phyloP scores from a whole-genome alignment of 768 basidiomycete species.

The Cystobasidium ongulense region DNA sequence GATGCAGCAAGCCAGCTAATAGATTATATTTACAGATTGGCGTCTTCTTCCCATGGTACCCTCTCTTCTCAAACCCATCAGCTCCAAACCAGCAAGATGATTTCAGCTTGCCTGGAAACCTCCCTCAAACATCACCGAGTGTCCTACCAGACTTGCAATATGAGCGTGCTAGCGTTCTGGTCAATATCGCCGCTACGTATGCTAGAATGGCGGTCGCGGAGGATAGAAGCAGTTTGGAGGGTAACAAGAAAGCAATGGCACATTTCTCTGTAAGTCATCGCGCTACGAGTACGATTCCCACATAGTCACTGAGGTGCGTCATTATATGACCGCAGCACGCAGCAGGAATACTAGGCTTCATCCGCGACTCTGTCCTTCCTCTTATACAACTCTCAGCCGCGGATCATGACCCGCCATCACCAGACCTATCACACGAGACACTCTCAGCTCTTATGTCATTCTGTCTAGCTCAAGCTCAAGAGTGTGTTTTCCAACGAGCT shows the following conservation, averaged over 20 bases:
- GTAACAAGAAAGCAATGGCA: constrained; percentile 68
- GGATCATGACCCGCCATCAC: constrained; percentile 54
- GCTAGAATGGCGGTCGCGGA: constrained; percentile 66
- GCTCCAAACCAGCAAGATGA: constrained; percentile 62
- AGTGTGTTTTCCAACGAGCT: constrained; percentile 92
- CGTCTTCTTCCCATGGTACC: constrained; percentile 41
- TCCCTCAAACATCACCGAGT: constrained; percentile 52
- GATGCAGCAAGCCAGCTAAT: not conserved
- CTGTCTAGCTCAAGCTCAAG: constrained; percentile 89
- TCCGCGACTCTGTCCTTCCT: constrained; percentile 54
- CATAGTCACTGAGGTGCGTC: not conserved
- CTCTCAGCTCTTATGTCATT: constrained; percentile 61
- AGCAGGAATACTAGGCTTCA: constrained; percentile 63
- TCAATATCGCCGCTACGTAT: constrained; percentile 79
- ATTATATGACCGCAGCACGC: constrained; percentile 51
- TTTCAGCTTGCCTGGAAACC: constrained; percentile 65
- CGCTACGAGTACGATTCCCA: not conserved
- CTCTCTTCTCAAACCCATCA: constrained; percentile 32
- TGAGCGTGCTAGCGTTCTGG: constrained; percentile 68
- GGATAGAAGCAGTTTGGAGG: constrained; percentile 63
- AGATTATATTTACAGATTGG: constrained; percentile 39
- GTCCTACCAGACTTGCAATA: constrained; percentile 67
- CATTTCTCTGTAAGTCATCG: constrained; percentile 61
- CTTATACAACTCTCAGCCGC: constrained; percentile 49
- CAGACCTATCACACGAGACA: constrained; percentile 61